Conservation (phyloP, 2,329 filamentous ascomycete species). For the Orbilia quercus region DNA sequence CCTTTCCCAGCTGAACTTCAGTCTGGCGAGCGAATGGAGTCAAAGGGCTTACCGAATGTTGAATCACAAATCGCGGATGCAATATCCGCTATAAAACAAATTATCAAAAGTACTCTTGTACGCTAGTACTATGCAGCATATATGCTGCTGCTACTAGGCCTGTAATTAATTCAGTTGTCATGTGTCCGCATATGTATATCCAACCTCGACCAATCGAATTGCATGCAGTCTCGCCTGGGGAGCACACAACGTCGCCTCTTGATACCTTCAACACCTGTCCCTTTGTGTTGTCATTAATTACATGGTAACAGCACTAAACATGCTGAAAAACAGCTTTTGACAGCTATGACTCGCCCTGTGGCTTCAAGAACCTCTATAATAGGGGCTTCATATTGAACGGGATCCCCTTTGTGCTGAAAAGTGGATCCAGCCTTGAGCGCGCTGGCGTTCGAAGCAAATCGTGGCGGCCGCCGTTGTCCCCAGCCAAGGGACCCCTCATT, state of each 20-base stretch:
- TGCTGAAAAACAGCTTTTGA: neutral
- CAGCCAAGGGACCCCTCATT: constrained; percentile 33
- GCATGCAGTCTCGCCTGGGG: neutral
- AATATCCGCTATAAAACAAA: constrained; percentile 18
- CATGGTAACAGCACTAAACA: neutral
- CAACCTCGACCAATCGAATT: constrained; percentile 31
- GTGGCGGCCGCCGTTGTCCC: constrained; percentile 40
- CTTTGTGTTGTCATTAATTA: neutral
- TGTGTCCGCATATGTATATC: constrained; percentile 17
- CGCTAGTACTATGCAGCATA: too few species aligned
- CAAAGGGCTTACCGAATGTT: constrained; percentile 12
- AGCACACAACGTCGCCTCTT: constrained; percentile 12
- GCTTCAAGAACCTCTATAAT: constrained; percentile 37
- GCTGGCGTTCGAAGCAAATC: constrained; percentile 22
- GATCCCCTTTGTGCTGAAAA: constrained; percentile 39
- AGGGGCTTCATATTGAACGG: constrained; percentile 29
- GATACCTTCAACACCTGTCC: constrained; percentile 18
- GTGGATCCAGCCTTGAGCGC: constrained; percentile 23
- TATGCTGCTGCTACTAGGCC: too few species aligned
- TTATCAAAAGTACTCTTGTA: too few species aligned
- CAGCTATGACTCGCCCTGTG: constrained; percentile 30
- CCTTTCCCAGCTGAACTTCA: constrained; percentile 15
- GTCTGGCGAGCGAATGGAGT: constrained; percentile 13
- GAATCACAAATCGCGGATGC: constrained; percentile 22
- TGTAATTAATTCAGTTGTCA: too few species aligned